phyloP scores from a whole-genome alignment of 495 filamentous ascomycete genomes.

The Hypoxylon lienhwacheense region DNA sequence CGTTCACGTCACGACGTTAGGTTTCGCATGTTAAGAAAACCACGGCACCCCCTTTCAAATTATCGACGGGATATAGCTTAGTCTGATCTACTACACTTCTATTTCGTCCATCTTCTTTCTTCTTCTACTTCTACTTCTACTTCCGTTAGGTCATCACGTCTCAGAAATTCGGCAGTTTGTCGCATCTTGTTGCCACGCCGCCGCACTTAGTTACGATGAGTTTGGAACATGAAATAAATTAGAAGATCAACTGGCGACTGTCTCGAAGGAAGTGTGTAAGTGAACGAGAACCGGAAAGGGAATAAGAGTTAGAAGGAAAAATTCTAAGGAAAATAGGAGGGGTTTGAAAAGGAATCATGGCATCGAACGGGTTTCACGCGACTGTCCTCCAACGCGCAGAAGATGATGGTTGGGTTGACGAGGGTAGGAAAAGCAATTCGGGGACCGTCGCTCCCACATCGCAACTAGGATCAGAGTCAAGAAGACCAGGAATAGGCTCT shows the following conservation, averaged over 20 bases:
- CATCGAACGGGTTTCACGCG: slow-evolving; percentile 47
- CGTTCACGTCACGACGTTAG: slow-evolving; percentile 11
- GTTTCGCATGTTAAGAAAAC: background rate
- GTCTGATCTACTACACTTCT: background rate
- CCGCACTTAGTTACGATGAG: slow-evolving; percentile 27
- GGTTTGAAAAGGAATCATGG: slow-evolving; percentile 42
- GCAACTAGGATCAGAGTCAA: slow-evolving; percentile 18
- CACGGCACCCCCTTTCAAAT: background rate
- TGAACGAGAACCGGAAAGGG: background rate
- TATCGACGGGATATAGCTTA: background rate
- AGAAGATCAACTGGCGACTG: slow-evolving; percentile 11
- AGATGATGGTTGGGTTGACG: slow-evolving; percentile 45
- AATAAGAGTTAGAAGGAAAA: background rate
- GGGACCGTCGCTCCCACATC: slow-evolving; percentile 7
- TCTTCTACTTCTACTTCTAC: too few species aligned
- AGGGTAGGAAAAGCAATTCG: slow-evolving; percentile 22
- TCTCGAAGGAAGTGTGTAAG: slow-evolving; percentile 19
- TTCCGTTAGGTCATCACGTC: background rate
- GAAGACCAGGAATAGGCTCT: slow-evolving; percentile 24
- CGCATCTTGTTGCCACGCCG: slow-evolving; percentile 12
- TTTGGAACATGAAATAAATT: slow-evolving; percentile 26
- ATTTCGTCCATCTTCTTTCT: background rate
- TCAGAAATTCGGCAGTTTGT: slow-evolving; percentile 7
- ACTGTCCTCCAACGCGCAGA: slow-evolving; percentile 50
- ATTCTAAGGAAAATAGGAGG: slow-evolving; percentile 1